A percentile compares a stretch with the other conserved stretches of the same genome.
Evolutionary conservation across 2,329 filamentous ascomycete genomes (phyloP).

Genomic region (Aureobasidium sp.): DNA sequence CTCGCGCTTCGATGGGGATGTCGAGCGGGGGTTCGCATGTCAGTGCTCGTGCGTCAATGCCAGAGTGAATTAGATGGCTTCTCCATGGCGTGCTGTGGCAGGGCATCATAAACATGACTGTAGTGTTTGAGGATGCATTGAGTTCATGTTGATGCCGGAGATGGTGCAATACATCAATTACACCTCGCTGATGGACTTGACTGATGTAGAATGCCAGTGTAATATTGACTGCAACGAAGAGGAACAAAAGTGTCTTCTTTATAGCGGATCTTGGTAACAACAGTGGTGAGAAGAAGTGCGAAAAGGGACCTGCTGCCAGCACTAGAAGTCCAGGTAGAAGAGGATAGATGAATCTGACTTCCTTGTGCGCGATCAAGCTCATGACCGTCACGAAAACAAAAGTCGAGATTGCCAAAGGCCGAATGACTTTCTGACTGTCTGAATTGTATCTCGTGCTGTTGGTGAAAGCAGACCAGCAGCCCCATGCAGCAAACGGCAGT

Average conservation of each 20-base stretch:
- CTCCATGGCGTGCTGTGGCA: conserved; percentile 97
- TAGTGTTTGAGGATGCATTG: conserved; percentile 36
- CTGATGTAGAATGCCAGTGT: conserved; percentile 67
- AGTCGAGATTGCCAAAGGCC: conserved; percentile 46
- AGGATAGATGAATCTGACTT: conserved; percentile 94
- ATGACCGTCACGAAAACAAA: conserved; percentile 57
- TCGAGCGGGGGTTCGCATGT: conserved; percentile 84
- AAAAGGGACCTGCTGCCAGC: conserved; percentile 62
- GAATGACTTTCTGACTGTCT: background rate
- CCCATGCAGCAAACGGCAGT: conserved; percentile 66
- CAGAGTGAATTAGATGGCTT: conserved; percentile 70
- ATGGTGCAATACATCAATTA: conserved; percentile 65
- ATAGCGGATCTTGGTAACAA: conserved; percentile 22
- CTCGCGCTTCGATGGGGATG: conserved; percentile 55
- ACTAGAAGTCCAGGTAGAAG: conserved; percentile 81
- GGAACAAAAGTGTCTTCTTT: conserved; percentile 47
- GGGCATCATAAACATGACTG: conserved; percentile 78
- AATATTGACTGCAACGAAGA: conserved; percentile 59
- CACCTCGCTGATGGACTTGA: conserved; percentile 71
- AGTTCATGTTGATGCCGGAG: conserved; percentile 67
- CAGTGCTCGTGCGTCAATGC: conserved; percentile 72
- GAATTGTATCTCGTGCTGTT: background rate
- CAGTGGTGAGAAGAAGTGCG: conserved; percentile 53
- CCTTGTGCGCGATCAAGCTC: conserved; percentile 85
- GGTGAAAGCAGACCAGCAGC: conserved; percentile 48